Percentiles rank a stretch among this genome's conserved stretches.
phyloP scores from a whole-genome alignment of 176 grass and related monocot genomes.

The Otatea glauca region DNA sequence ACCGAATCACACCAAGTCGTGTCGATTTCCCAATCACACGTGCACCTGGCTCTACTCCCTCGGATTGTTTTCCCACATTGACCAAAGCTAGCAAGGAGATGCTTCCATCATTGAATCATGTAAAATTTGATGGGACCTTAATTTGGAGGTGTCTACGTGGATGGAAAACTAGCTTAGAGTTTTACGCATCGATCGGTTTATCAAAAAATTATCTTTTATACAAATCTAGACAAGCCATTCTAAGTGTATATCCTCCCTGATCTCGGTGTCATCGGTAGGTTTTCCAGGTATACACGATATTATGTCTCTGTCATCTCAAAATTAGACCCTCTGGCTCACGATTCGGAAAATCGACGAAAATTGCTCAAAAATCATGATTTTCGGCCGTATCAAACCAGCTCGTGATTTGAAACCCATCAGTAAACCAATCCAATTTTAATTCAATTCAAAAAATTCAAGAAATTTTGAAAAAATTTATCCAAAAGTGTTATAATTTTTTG shows the following conservation, averaged over 20 bases:
- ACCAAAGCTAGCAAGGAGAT: neutral
- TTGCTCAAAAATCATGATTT: no score
- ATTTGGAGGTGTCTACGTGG: neutral
- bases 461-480: no score
- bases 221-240: no score
- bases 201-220: neutral
- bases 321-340: no score
- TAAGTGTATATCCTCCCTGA: neutral
- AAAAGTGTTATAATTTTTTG: no score
- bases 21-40: slow-evolving; percentile 22
- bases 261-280: neutral
- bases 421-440: no score
- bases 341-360: no score
- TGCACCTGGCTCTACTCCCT: slow-evolving; percentile 1
- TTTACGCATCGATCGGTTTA: no score
- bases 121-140: neutral
- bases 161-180: neutral
- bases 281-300: no score
- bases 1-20: neutral
- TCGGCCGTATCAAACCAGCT: no score
- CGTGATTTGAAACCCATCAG: no score
- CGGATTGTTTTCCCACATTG: neutral
- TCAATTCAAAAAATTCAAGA: no score
- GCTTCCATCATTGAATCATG: neutral
- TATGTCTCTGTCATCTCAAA: neutral